phyloP scores from a whole-genome alignment of 2,329 filamentous ascomycete genomes.

The Lecanicillium sp. region DNA sequence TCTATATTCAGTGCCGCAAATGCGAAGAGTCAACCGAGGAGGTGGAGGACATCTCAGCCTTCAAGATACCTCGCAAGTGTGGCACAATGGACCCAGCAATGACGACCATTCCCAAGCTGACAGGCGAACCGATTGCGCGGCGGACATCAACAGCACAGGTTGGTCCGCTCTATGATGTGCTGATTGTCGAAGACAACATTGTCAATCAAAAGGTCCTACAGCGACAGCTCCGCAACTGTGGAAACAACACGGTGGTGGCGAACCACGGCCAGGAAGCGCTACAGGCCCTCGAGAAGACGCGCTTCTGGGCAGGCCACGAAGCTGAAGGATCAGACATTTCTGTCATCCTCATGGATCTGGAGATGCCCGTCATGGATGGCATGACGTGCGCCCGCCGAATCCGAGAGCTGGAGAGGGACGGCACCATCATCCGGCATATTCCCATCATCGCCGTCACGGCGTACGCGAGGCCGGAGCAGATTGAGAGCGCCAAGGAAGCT shows the following conservation, averaged over 20 bases:
- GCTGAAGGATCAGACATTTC: slow-evolving; percentile 46
- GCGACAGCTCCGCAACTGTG: slow-evolving; percentile 52
- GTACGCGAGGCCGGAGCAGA: slow-evolving; percentile 69
- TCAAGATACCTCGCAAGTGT: slow-evolving; percentile 24
- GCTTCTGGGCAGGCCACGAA: slow-evolving; percentile 46
- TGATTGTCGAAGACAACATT: slow-evolving; percentile 62
- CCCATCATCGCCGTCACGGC: slow-evolving; percentile 79
- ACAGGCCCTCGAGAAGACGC: slow-evolving; percentile 46
- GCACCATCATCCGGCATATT: slow-evolving; percentile 56
- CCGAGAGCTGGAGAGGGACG: slow-evolving; percentile 56
- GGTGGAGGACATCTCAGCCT: slow-evolving; percentile 26
- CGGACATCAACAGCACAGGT: slow-evolving; percentile 10
- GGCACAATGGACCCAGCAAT: slow-evolving; percentile 12
- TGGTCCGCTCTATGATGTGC: slow-evolving; percentile 40
- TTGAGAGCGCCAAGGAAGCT: slow-evolving; percentile 60
- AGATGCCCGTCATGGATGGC: slow-evolving; percentile 81
- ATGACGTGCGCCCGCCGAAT: slow-evolving; percentile 65
- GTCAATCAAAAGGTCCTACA: slow-evolving; percentile 60
- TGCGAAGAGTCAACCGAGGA: slow-evolving; percentile 32
- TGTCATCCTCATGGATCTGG: slow-evolving; percentile 71
- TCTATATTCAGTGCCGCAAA: slow-evolving; percentile 64
- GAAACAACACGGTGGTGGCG: slow-evolving; percentile 53
- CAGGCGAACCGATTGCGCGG: neutral
- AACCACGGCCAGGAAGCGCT: slow-evolving; percentile 59
- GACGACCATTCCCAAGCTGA: slow-evolving; percentile 4